Evolutionary conservation across 192 early-diverging fungal species (phyloP).

Genomic region (Coemansia sp.): DNA sequence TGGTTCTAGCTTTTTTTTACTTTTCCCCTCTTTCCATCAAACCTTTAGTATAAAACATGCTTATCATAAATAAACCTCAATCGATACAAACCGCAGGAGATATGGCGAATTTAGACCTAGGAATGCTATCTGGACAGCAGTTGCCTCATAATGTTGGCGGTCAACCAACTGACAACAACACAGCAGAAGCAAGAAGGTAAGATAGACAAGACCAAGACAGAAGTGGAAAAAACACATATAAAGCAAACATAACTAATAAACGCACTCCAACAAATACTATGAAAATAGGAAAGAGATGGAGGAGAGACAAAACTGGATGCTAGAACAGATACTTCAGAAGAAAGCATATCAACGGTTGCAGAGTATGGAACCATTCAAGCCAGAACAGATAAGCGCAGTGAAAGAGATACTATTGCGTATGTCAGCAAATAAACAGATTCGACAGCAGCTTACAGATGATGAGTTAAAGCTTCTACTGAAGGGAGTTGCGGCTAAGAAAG

Average conservation of each 20-base stretch:
- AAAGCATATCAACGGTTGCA: slow-evolving; percentile 80
- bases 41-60: not conserved
- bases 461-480: slow-evolving; percentile 84
- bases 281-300: slow-evolving; percentile 58
- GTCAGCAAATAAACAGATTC: slow-evolving; percentile 81
- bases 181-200: not conserved
- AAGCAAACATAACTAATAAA: not conserved
- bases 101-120: not conserved
- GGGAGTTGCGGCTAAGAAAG: slow-evolving; percentile 72
- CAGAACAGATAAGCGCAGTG: slow-evolving; percentile 59
- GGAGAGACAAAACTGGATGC: slow-evolving; percentile 77
- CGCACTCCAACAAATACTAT: not conserved
- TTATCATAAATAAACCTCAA: not conserved
- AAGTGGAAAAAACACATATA: not conserved
- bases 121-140: not conserved
- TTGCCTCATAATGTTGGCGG: not conserved
- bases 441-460: slow-evolving; percentile 76
- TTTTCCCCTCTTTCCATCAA: not conserved
- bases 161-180: not conserved
- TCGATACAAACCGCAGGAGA: not conserved
- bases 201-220: not conserved
- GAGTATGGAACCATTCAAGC: slow-evolving; percentile 27
- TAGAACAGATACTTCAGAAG: slow-evolving; percentile 78
- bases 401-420: slow-evolving; percentile 90
- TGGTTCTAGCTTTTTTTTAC: not conserved